These are phyloP conservation scores for Quambalaria eucalypti DNA, from an alignment of 1,284 basidiomycete genomes.

Conservation along the genomic window DNA sequence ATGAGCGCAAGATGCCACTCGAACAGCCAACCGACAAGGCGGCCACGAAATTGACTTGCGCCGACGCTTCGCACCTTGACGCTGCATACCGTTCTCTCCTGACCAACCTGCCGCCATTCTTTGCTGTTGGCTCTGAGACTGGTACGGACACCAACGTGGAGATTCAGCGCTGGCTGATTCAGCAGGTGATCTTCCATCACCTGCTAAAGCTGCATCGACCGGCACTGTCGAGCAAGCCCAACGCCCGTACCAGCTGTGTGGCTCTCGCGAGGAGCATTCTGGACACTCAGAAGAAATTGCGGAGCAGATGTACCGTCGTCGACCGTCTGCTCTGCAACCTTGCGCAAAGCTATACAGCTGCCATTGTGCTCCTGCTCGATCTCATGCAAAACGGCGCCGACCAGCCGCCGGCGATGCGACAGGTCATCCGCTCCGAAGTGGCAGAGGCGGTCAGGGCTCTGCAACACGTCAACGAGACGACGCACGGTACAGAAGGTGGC, in stretches of 20 bases:
- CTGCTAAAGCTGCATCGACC: constrained; percentile 36
- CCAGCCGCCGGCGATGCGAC: constrained; percentile 12
- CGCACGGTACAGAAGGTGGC: constrained; percentile 24
- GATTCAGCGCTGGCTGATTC: constrained; percentile 40
- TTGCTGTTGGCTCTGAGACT: constrained; percentile 28
- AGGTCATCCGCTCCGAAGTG: constrained; percentile 34
- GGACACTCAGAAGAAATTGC: constrained; percentile 39
- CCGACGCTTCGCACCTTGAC: constrained; percentile 21
- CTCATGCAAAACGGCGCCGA: constrained; percentile 31
- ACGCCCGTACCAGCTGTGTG: constrained; percentile 35
- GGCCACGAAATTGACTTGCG: constrained; percentile 16
- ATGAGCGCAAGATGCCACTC: constrained; percentile 14
- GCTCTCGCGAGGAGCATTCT: constrained; percentile 35
- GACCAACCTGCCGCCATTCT: constrained; percentile 27
- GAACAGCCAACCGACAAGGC: constrained; percentile 8
- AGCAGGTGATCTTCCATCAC: constrained; percentile 40
- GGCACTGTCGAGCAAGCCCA: constrained; percentile 18
- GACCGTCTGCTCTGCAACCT: constrained; percentile 38
- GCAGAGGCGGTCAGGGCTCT: constrained; percentile 35
- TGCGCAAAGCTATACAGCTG: constrained; percentile 34
- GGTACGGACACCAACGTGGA: constrained; percentile 17
- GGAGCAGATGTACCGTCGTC: constrained; percentile 29
- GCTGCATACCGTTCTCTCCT: constrained; percentile 25
- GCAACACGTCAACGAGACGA: constrained; percentile 22
- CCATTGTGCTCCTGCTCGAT: constrained; percentile 39